Base-by-base conservation (phyloP, 768 basidiomycete species). In the Mycena kentingensis region DNA sequence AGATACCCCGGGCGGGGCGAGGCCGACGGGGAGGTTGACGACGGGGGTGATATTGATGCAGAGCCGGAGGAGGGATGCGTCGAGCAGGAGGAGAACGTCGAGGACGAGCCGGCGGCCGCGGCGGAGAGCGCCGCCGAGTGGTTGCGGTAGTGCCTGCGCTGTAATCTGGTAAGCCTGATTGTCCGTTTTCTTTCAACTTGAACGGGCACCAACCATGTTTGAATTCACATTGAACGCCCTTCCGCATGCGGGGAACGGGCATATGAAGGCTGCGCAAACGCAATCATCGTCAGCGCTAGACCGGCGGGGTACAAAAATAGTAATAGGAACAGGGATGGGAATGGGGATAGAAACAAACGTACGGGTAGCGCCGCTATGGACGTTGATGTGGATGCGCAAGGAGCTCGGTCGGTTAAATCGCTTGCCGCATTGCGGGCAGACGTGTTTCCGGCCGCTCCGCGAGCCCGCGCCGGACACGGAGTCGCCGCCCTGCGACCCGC, bases 211-310 rank as follows among this genome's bases (percentile, higher is more conserved):
- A n/a, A n/a, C n/a, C 79, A 80, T 80, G 57, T 80, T 80, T 0
- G 77, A 78, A 45, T 78, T 77, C 53, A 81, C 80, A 49, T 78
- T 81, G 66, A 81, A 80, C 31, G 73, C 69, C 46, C 77, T 70
- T 26, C 73, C 73, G 62, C 79, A 81, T n/a, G 74, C 73, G n/a
- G 75, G 79, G 64, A 59, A 76, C 16, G 76, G 75, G 48, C 79
- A 81, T 12, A 68, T 66, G 66, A 75, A 78, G 37, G 80, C 79
- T 81, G 44, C 19, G 10, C 37, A 10, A 39, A 8, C 10, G 16
- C 8, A 39, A 39, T n/a, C 11, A 39, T 11, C 11, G 19, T n/a
- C 37, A 39, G 37, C 21, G 8, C 31, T 8, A 32, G 8, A 8
- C 31, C 37, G 37, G 8, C 11, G 21, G 37, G 8, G 19, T n/a